phyloP scores from a whole-genome alignment of 176 grass and related monocot species.

The Chrysopogon serrulatus region DNA sequence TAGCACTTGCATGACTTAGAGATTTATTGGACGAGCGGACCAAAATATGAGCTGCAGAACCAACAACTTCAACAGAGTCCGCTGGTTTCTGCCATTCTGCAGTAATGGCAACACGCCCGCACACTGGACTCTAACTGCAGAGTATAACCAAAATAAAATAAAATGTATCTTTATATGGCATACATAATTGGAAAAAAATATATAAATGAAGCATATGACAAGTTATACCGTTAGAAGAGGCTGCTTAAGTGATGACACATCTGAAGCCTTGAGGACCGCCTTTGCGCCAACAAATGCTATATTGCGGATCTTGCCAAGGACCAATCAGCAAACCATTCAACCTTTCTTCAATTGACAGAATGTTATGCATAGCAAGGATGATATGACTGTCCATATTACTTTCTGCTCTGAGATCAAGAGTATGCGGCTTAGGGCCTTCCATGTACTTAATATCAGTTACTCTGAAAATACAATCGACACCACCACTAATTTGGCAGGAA shows the following conservation, averaged over 20 bases:
- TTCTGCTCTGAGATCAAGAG: conserved; percentile 36
- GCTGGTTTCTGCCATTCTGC: conserved; percentile 83
- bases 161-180: background rate
- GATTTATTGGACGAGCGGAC: conserved; percentile 53
- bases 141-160: conserved; percentile 20
- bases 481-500: conserved; percentile 65
- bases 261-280: conserved; percentile 61
- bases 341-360: conserved; percentile 81
- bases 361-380: conserved; percentile 43
- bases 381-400: conserved; percentile 69
- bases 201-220: background rate
- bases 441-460: conserved; percentile 32
- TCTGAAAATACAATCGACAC: conserved; percentile 75
- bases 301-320: conserved; percentile 89
- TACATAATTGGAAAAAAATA: conserved; percentile 5
- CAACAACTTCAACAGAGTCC: conserved; percentile 80
- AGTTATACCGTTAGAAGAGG: conserved; percentile 67
- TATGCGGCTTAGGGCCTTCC: conserved; percentile 24
- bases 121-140: conserved; percentile 88
- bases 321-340: conserved; percentile 77
- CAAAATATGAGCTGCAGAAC: conserved; percentile 76
- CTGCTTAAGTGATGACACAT: conserved; percentile 61
- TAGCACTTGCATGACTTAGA: conserved; percentile 36
- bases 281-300: conserved; percentile 73
- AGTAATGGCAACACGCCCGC: conserved; percentile 56